Evolutionary conservation across 2,329 filamentous ascomycete genomes (phyloP), one percentile per base, ranked within the genome.

Genomic region (Arthroderma uncinatum): DNA sequence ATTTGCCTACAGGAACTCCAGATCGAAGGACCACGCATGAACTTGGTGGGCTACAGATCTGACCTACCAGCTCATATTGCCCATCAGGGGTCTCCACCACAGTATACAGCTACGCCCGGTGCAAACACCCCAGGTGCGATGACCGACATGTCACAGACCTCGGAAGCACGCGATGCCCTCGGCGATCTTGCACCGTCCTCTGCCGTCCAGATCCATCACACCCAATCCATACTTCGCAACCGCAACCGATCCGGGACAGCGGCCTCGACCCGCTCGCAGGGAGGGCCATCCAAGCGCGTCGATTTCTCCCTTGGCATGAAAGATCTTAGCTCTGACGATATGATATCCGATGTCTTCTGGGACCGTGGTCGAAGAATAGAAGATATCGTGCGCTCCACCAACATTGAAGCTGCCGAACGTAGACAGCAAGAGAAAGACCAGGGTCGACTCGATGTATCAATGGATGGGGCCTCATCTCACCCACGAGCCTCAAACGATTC

Each of bases 21-120:
- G 58, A 93, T 95, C 68, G 87, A 95, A 76, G 87, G 87, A 56
- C 89, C 90, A 44, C 82, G 83, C 65, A 83, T 85, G 75, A 83
- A 85, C 65, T 81, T 80, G 71, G 84, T 86, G 55, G 85, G 87
- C 59, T 82, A 83, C 59, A 82, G 81, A 64, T 75, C 81, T 58
- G 82, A 82, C 52, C 83, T 82, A 68, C 86, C 86, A 0, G 77
- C 88, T 61, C 88, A 84, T 63, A 68, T 85, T 56, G 74, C 79
- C 62, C 76, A 81, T 50, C 63, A 74, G 25, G 55, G 67, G 81
- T 36, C 74, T 78, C 62, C 74, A 76, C 54, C 60, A 69, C 60
- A 72, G 70, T 61, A 68, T 77, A n/a, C 25, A 1, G 33, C 6
- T 25, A 2, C 75, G 73, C 58, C 74, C 76, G 59, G 65, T 37